These are phyloP conservation scores for Ophiostoma piceae DNA, from an alignment of 2,329 filamentous ascomycete species.

Conservation along the genomic window DNA sequence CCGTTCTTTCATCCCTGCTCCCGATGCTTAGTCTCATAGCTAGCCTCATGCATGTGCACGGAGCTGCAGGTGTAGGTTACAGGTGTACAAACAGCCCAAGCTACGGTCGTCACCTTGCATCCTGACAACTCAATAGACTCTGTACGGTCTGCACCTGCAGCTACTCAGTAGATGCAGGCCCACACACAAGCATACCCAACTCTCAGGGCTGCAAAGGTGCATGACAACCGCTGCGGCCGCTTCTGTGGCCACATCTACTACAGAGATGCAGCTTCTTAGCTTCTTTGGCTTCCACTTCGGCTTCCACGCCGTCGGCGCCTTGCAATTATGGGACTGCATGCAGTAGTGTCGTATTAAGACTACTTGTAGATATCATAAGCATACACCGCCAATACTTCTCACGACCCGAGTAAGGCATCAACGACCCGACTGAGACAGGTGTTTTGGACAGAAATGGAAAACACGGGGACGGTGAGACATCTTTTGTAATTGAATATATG, in stretches of 20 bases:
- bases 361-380: too few species aligned
- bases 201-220: slow-evolving; percentile 15
- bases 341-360: not conserved
- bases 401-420: not conserved
- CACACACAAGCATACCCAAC: slow-evolving; percentile 11
- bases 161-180: not conserved
- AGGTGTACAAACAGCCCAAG: not conserved
- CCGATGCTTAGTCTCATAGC: not conserved
- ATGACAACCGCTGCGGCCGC: slow-evolving; percentile 25
- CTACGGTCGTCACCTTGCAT: slow-evolving; percentile 9
- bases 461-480: slow-evolving; percentile 8
- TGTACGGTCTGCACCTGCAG: slow-evolving; percentile 1
- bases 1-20: slow-evolving; percentile 11
- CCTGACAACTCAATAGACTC: not conserved
- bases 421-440: not conserved
- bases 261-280: not conserved
- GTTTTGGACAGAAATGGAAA: not conserved
- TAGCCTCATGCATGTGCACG: slow-evolving; percentile 10
- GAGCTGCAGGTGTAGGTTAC: not conserved
- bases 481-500: not conserved
- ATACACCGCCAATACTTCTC: too few species aligned
- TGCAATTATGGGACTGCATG: not conserved
- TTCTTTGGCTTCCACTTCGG: not conserved
- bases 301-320: slow-evolving; percentile 2
- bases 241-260: slow-evolving; percentile 24